phyloP scores from a whole-genome alignment of 305 asterid genomes.

The Fraxinus nigra region DNA sequence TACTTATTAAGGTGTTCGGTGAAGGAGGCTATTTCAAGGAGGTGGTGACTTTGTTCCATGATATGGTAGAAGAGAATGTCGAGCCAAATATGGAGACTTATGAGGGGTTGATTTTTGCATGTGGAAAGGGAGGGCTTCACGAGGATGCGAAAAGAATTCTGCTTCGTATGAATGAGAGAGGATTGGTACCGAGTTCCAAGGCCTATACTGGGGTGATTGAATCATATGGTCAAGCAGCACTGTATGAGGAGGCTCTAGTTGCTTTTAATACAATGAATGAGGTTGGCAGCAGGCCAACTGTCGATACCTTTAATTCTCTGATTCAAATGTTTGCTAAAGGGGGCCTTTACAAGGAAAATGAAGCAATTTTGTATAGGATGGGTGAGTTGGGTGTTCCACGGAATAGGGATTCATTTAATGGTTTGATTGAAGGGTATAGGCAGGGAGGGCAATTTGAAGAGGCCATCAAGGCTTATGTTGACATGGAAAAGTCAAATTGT shows the following conservation, averaged over 20 bases:
- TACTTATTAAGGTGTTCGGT: constrained; percentile 85
- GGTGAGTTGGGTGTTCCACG: constrained; percentile 58
- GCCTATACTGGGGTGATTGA: constrained; percentile 76
- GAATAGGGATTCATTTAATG: constrained; percentile 69
- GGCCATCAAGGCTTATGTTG: constrained; percentile 89
- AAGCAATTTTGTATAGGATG: constrained; percentile 71
- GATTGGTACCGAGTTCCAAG: constrained; percentile 83
- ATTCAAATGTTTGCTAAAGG: constrained; percentile 80
- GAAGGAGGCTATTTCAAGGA: constrained; percentile 99
- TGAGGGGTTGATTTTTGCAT: constrained; percentile 81
- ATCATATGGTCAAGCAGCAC: constrained; percentile 88
- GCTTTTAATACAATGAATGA: constrained; percentile 92
- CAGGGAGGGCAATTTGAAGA: constrained; percentile 92
- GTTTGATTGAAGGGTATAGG: constrained; percentile 82
- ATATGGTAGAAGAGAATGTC: constrained; percentile 86
- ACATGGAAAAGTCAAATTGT: constrained; percentile 89
- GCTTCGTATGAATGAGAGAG: constrained; percentile 71
- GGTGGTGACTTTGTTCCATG: constrained; percentile 93
- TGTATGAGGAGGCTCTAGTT: constrained; percentile 93
- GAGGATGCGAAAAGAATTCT: constrained; percentile 74
- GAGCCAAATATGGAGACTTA: constrained; percentile 99
- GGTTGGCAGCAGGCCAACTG: constrained; percentile 74
- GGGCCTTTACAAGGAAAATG: constrained; percentile 86
- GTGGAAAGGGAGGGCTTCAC: constrained; percentile 96
- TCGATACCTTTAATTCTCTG: constrained; percentile 76